Evolutionary conservation across 2,329 filamentous ascomycete species (phyloP).

Genomic region (Elsinoe australis): DNA sequence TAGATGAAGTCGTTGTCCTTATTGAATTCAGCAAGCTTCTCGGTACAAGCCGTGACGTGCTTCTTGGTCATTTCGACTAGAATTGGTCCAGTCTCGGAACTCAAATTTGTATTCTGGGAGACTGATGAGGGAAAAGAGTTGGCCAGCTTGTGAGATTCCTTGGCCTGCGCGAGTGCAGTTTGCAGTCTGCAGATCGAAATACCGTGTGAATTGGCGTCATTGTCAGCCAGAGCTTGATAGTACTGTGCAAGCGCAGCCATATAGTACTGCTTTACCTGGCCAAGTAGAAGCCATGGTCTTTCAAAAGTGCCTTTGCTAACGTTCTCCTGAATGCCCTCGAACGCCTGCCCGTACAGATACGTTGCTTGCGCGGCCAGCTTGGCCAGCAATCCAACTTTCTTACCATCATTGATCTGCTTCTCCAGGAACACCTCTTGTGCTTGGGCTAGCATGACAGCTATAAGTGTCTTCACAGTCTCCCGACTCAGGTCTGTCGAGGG

Average conservation of each 20-base stretch:
- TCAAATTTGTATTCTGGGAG: constrained; percentile 73
- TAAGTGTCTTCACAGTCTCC: constrained; percentile 91
- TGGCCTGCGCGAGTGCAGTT: constrained; percentile 67
- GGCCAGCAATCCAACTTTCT: constrained; percentile 84
- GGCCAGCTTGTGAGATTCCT: constrained; percentile 68
- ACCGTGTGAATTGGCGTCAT: constrained; percentile 81
- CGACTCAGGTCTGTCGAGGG: constrained; percentile 92
- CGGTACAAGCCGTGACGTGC: constrained; percentile 71
- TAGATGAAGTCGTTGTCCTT: constrained; percentile 99
- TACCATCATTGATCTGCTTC: constrained; percentile 86
- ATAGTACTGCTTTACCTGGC: constrained; percentile 73
- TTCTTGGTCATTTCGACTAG: constrained; percentile 77
- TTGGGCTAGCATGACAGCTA: constrained; percentile 87
- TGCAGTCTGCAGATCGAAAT: constrained; percentile 75
- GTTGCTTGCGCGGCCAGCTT: constrained; percentile 89
- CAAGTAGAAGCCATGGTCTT: constrained; percentile 80
- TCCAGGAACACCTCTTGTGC: constrained; percentile 96
- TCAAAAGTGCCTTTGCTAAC: constrained; percentile 87
- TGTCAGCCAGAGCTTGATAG: constrained; percentile 85
- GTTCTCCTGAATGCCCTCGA: constrained; percentile 87
- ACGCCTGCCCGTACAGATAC: constrained; percentile 77
- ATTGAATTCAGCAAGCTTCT: constrained; percentile 64
- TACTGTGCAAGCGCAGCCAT: constrained; percentile 84
- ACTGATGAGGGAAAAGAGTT: constrained; percentile 73
- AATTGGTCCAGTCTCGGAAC: constrained; percentile 65